Evolutionary conservation across 2,329 filamentous ascomycete genomes (phyloP).

Genomic region (Aureobasidium pullulans): DNA sequence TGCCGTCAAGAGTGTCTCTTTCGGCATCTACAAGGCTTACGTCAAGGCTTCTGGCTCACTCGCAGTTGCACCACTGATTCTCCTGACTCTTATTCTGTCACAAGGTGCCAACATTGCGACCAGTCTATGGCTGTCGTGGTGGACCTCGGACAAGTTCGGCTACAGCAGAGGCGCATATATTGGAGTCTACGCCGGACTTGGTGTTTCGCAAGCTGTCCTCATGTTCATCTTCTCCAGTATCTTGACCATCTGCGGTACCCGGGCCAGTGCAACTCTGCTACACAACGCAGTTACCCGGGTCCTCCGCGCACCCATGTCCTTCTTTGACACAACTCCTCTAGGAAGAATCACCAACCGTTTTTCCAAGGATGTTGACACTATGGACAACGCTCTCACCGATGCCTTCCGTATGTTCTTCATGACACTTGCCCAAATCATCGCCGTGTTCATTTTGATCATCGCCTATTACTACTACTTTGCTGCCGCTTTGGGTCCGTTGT

Average conservation of each 20-base stretch:
- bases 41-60: constrained; percentile 66
- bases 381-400: constrained; percentile 89
- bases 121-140: constrained; percentile 88
- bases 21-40: constrained; percentile 73
- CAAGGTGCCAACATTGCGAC: constrained; percentile 83
- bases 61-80: constrained; percentile 56
- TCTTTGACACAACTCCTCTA: constrained; percentile 94
- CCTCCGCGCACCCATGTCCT: constrained; percentile 65
- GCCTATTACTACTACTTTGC: constrained; percentile 91
- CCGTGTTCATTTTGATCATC: constrained; percentile 84
- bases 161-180: constrained; percentile 64
- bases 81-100: constrained; percentile 60
- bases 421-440: constrained; percentile 72
- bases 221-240: constrained; percentile 75
- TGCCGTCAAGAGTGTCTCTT: constrained; percentile 68
- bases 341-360: constrained; percentile 96
- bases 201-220: constrained; percentile 60
- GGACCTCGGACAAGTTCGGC: constrained; percentile 73
- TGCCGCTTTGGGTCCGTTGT: constrained; percentile 60
- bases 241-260: constrained; percentile 73
- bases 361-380: constrained; percentile 88
- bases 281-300: constrained; percentile 71
- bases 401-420: constrained; percentile 89
- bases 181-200: constrained; percentile 63
- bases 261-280: constrained; percentile 74